Percentiles rank a stretch among this genome's conserved stretches.
phyloP scores from a whole-genome alignment of 345 rosid genomes.

The Bruguiera parviflora region DNA sequence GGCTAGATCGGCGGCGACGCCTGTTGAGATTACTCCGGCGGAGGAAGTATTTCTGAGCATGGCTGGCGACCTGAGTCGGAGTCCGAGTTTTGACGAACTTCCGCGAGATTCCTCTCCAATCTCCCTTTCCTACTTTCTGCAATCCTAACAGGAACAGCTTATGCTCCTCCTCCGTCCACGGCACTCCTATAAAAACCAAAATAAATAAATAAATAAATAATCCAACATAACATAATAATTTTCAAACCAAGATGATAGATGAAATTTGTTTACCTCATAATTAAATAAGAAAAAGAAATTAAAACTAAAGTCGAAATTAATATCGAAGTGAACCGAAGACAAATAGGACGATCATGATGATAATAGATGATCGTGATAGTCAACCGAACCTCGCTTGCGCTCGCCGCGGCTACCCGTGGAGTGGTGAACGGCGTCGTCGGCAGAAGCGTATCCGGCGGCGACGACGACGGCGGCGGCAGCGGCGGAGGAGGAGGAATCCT shows the following conservation, averaged over 20 bases:
- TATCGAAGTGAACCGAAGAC: constrained; percentile 5
- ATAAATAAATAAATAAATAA: neutral
- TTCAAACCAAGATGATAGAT: neutral
- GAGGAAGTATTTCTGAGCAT: constrained; percentile 91
- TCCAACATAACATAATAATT: neutral
- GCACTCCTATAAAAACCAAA: constrained; percentile 48
- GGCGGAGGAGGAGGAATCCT: neutral
- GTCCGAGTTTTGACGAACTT: constrained; percentile 85
- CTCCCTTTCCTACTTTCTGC: constrained; percentile 88
- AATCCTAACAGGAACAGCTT: constrained; percentile 76
- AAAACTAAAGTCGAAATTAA: neutral
- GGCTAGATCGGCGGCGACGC: constrained; percentile 89
- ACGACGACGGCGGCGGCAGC: constrained; percentile 15
- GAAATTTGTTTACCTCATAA: neutral
- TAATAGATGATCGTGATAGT: no score
- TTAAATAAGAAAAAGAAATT: neutral
- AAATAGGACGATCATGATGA: neutral
- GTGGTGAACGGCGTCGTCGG: constrained; percentile 68
- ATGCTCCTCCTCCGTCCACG: constrained; percentile 99
- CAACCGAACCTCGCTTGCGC: constrained; percentile 71
- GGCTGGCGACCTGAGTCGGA: constrained; percentile 96
- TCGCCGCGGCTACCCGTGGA: constrained; percentile 47
- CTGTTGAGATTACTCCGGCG: constrained; percentile 77
- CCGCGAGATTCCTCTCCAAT: constrained; percentile 90
- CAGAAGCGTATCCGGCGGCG: constrained; percentile 64